Conservation (phyloP, 176 grass and related monocot species). For the Stipa capillata region DNA sequence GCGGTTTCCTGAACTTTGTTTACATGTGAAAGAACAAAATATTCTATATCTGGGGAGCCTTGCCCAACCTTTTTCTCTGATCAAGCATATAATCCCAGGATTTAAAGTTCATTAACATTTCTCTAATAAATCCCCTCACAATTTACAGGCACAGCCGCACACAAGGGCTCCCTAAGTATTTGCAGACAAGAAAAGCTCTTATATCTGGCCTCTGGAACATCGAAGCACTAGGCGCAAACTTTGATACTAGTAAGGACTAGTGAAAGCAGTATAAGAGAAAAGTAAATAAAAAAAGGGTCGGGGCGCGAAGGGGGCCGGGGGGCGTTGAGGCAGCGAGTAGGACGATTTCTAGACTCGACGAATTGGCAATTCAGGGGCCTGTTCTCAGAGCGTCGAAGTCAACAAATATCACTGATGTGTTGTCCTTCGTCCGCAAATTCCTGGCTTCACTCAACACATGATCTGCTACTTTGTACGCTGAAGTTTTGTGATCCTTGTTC, state of each 20-base stretch:
- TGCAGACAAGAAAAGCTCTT: conserved; percentile 9
- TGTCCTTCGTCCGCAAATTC: conserved; percentile 52
- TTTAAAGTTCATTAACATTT: conserved; percentile 3
- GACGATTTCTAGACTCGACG: background rate
- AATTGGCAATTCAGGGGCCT: conserved; percentile 4
- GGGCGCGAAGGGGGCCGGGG: no score
- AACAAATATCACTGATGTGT: conserved; percentile 70
- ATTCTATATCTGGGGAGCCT: background rate
- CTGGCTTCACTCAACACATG: conserved; percentile 48
- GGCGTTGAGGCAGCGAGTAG: background rate
- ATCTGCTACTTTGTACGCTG: conserved; percentile 45
- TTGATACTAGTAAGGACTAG: background rate
- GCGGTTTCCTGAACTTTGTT: no score
- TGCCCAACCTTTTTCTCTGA: background rate
- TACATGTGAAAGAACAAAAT: background rate
- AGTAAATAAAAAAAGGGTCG: no score
- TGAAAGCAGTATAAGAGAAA: background rate
- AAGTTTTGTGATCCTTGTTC: conserved; percentile 12
- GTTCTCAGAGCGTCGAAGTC: conserved; percentile 61
- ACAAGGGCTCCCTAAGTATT: background rate
- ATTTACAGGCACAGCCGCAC: conserved; percentile 11
- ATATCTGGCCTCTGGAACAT: conserved; percentile 2
- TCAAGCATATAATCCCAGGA: conserved; percentile 1
- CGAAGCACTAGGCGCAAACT: background rate
- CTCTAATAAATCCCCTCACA: background rate